phyloP scores from a whole-genome alignment of 192 early-diverging fungal genomes.

The Dispira parvispora region DNA sequence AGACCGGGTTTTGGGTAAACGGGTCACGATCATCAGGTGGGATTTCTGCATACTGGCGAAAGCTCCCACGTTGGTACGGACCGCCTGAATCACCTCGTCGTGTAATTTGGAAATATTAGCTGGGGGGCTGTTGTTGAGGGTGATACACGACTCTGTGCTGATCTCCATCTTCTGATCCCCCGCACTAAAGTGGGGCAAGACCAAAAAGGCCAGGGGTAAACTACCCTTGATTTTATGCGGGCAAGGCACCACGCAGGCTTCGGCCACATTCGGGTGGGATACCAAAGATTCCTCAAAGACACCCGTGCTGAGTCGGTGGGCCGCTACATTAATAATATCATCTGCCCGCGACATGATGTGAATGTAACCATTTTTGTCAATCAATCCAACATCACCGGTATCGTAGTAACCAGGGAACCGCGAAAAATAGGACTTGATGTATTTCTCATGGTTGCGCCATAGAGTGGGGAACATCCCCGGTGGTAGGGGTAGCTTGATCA shows the following conservation, averaged over 20 bases:
- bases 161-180: constrained; percentile 9
- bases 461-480: constrained; percentile 60
- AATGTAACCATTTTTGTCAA: constrained; percentile 59
- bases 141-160: not conserved
- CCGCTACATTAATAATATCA: constrained; percentile 76
- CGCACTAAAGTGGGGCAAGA: constrained; percentile 23
- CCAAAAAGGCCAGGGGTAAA: constrained; percentile 44
- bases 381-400: constrained; percentile 65
- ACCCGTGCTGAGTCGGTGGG: constrained; percentile 67
- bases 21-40: constrained; percentile 39
- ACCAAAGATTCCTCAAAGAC: constrained; percentile 61
- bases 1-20: constrained; percentile 69
- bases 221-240: constrained; percentile 50
- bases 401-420: constrained; percentile 69
- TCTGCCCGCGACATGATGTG: constrained; percentile 53
- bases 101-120: constrained; percentile 13
- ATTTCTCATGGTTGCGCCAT: constrained; percentile 63
- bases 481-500: constrained; percentile 59
- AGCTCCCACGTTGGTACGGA: constrained; percentile 55
- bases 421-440: constrained; percentile 49
- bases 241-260: constrained; percentile 50
- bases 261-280: constrained; percentile 39
- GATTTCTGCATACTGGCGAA: constrained; percentile 64
- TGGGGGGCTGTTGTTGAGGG: not conserved
- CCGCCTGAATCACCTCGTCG: constrained; percentile 36